Base-by-base conservation (phyloP, 257 asterid genomes). In the Forsythia suspensa region DNA sequence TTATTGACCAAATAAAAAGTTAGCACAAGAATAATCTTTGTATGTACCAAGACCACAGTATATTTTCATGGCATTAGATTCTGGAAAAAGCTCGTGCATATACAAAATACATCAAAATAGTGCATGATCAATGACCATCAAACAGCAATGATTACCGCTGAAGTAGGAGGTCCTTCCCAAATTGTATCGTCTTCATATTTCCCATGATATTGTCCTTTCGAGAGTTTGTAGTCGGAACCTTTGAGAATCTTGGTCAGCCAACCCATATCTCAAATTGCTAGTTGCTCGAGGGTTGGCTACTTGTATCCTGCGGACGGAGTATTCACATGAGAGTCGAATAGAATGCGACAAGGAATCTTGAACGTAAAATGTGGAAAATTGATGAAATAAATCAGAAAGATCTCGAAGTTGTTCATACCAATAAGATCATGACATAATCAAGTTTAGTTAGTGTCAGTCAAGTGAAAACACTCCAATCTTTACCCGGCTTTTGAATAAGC, bases 181-280 rank as follows among this genome's bases (percentile, higher is more conserved):
- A 81, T 78, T 24, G 87, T 79, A 61, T 87, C 90, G 24, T 93
- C 92, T 80, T 90, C 94, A 51, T 87, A 87, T 76, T 86, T 90
- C 77, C 97, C 97, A 81, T 89, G 92, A 81, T 88, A 81, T 80
- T 92, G 97, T 78, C 97, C 99, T 84, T 84, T 84, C 1, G 84
- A 86, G 77, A 86, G 81, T 82, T 85, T 88, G 81, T 94, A 89
- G 80, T 86, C 87, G 67, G 94, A 82, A 79, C 98, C 98, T 76
- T 79, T 88, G 59, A 92, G 90, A 79, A 95, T 90, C 97, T 90
- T 93, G 81, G 94, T 84, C 65, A 94, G 83, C 97, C 98, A 95
- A 78, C 93, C 93, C 94, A 94, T 94, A 74, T 83, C 41, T 71
- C 71, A 78, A 82, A 70, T 39, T 73, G 57, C 76, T 77, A 81